Evolutionary conservation across 805 yeast species (phyloP).

Genomic region (Hanseniaspora hatyaiensis): DNA sequence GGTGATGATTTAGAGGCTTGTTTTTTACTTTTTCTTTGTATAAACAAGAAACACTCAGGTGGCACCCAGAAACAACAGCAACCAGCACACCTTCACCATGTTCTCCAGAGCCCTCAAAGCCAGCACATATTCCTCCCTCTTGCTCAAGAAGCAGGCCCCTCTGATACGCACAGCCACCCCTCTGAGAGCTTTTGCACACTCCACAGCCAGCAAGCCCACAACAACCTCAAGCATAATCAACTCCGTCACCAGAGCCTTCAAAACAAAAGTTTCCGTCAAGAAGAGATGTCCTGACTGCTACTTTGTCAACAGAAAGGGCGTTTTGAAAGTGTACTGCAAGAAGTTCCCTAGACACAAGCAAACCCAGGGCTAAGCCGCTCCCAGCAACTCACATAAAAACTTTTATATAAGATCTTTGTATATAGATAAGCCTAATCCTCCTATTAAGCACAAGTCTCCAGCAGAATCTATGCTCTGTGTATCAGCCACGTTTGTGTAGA

Average conservation of each 20-base stretch:
- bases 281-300: constrained; percentile 87
- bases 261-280: constrained; percentile 84
- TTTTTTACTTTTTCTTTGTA: too few species aligned
- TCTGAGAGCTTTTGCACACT: too few species aligned
- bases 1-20: too few species aligned
- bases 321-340: constrained; percentile 87
- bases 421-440: constrained; percentile 72
- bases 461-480: constrained; percentile 59
- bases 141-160: background rate
- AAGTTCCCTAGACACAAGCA: constrained; percentile 89
- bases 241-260: constrained; percentile 52
- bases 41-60: too few species aligned
- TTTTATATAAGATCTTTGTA: constrained; percentile 28
- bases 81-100: background rate
- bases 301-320: constrained; percentile 87
- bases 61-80: background rate
- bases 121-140: background rate
- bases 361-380: constrained; percentile 57
- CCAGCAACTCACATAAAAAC: background rate
- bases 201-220: background rate
- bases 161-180: too few species aligned
- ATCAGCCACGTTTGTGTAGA: constrained; percentile 78
- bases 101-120: background rate
- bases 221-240: background rate
- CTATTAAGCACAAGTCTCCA: constrained; percentile 37